Evolutionary conservation across 1,284 basidiomycete species (phyloP).

Genomic region (Pseudozyma hubeiensis): DNA sequence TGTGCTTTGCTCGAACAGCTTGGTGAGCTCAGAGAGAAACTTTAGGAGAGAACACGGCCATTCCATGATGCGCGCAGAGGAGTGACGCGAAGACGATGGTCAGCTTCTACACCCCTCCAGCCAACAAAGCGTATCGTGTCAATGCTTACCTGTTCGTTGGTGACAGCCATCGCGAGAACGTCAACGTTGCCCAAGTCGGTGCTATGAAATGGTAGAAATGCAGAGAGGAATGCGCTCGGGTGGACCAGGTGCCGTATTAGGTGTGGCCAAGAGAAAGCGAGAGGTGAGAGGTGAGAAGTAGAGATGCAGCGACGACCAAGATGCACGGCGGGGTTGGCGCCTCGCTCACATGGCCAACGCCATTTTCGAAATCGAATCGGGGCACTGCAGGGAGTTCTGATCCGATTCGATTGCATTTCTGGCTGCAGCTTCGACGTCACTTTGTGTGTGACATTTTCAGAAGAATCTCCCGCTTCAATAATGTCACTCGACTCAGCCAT

Average conservation of each 20-base stretch:
- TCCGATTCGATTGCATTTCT: neutral
- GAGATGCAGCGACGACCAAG: neutral
- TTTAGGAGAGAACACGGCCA: conserved; percentile 2
- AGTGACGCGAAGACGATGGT: no score
- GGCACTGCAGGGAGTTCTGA: neutral
- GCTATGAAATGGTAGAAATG: neutral
- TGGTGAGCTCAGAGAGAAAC: conserved; percentile 57
- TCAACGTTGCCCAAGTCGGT: neutral
- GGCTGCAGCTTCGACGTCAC: conserved; percentile 13
- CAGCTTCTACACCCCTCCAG: no score
- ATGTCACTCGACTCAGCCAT: conserved; percentile 8
- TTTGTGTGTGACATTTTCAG: conserved; percentile 3
- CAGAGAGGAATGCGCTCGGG: no score
- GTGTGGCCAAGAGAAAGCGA: no score
- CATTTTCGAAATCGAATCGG: conserved; percentile 16
- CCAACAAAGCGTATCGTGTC: no score
- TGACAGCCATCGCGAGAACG: conserved; percentile 19
- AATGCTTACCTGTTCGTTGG: conserved; percentile 38
- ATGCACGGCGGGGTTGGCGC: neutral
- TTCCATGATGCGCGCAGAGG: no score
- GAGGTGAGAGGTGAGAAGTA: no score
- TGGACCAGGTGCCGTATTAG: no score
- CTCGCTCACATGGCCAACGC: conserved; percentile 12
- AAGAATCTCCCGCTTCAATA: neutral
- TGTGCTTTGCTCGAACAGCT: conserved; percentile 50